Percentiles rank a stretch among this genome's conserved stretches.
phyloP scores from a whole-genome alignment of 1,284 basidiomycete genomes.

The Sparassis latifolia region DNA sequence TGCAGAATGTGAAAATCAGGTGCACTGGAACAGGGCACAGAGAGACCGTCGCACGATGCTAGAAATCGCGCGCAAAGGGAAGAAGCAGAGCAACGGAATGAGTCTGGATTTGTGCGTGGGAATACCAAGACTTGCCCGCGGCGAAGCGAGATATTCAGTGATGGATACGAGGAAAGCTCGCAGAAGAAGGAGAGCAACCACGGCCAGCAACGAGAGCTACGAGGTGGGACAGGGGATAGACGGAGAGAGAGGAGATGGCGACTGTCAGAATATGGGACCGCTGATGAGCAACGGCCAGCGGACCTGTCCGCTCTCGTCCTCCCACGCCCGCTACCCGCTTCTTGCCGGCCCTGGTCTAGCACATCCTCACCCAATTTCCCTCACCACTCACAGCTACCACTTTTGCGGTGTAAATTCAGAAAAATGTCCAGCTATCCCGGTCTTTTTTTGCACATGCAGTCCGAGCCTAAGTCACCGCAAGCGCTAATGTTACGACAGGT shows the following conservation, averaged over 20 bases:
- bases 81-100: constrained; percentile 11
- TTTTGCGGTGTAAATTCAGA: too few species aligned
- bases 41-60: not conserved
- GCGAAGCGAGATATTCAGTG: constrained; percentile 6
- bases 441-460: too few species aligned
- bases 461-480: too few species aligned
- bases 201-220: constrained; percentile 5
- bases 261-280: constrained; percentile 15
- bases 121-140: constrained; percentile 10
- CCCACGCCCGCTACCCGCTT: constrained; percentile 3
- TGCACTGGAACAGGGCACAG: constrained; percentile 1
- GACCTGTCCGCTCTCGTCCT: constrained; percentile 14
- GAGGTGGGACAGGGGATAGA: constrained; percentile 9
- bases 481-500: too few species aligned
- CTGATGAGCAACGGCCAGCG: constrained; percentile 15
- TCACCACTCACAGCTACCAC: too few species aligned
- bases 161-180: not conserved
- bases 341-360: not conserved
- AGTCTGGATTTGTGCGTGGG: constrained; percentile 17
- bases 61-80: constrained; percentile 1
- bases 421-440: too few species aligned
- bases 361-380: too few species aligned
- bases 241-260: constrained; percentile 18
- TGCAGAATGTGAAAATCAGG: not conserved
- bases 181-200: constrained; percentile 4